These are phyloP conservation scores for Zygosaccharomyces lentus DNA, from an alignment of 805 yeast genomes.

Conservation along the genomic window DNA sequence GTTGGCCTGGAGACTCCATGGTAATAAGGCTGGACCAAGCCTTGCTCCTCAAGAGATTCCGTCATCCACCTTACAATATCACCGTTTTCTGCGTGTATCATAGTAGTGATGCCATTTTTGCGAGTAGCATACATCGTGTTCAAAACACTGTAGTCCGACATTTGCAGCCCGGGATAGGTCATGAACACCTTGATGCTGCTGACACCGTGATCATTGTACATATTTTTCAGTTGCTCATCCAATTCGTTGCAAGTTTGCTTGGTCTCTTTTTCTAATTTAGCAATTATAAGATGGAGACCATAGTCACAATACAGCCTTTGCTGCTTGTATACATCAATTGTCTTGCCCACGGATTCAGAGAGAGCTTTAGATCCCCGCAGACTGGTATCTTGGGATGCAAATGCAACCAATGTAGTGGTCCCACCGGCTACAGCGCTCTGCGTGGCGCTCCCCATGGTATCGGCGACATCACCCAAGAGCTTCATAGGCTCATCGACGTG, in stretches of 20 bases:
- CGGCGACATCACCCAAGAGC: slow-evolving; percentile 37
- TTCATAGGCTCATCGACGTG: slow-evolving; percentile 43
- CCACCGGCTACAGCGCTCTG: slow-evolving; percentile 48
- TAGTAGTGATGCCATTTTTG: slow-evolving; percentile 42
- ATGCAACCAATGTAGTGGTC: slow-evolving; percentile 45
- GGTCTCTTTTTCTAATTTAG: slow-evolving; percentile 26
- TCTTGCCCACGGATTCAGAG: slow-evolving; percentile 31
- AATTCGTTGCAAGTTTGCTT: slow-evolving; percentile 17
- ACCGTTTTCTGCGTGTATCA: slow-evolving; percentile 51
- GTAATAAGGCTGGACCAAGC: slow-evolving; percentile 40
- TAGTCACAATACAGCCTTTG: slow-evolving; percentile 40
- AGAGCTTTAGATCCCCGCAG: slow-evolving; percentile 34
- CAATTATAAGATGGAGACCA: slow-evolving; percentile 46
- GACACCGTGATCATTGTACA: slow-evolving; percentile 37
- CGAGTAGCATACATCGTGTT: slow-evolving; percentile 39
- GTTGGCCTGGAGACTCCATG: slow-evolving; percentile 45
- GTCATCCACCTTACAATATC: slow-evolving; percentile 43
- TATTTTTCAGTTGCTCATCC: slow-evolving; percentile 33
- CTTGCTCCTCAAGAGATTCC: slow-evolving; percentile 38
- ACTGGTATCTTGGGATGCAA: slow-evolving; percentile 42
- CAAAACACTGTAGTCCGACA: slow-evolving; percentile 40
- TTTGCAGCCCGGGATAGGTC: slow-evolving; percentile 42
- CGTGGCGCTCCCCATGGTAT: slow-evolving; percentile 43
- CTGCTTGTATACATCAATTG: slow-evolving; percentile 20
- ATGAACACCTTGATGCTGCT: slow-evolving; percentile 43